Base-by-base conservation (phyloP, 257 asterid genomes). In the Oldenlandia corymbosa region DNA sequence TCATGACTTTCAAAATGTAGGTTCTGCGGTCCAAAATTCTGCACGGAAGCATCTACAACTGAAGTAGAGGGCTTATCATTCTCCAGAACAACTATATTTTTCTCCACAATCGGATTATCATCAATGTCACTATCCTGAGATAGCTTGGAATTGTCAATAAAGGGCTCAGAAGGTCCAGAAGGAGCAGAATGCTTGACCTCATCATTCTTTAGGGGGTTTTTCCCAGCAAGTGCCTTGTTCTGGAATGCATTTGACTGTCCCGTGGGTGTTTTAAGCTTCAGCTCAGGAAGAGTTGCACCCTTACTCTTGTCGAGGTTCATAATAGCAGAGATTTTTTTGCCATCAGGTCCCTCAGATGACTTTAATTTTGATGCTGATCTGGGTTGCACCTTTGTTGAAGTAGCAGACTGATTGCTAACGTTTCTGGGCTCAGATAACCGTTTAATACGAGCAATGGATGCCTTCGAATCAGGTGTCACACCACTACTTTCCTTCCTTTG, bases 351-450 rank as follows among this genome's bases (percentile, higher is more conserved):
- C 66, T 73, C 85, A 48, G 83, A 75, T 62, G 68, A 63, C 84
- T 84, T 90, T 64, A 77, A 55, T 71, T 79, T 90, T 63, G 75
- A 64, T 31, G 71, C 75, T 61, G 81, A 58, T 68, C 80, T 88
- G 61, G 85, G 71, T 58, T 73, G 85, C 27, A 69, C 65, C 70
- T 85, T 87, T 54, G 58, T 30, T 67, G 79, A 54, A 67, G 73
- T 75, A 65, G 74, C 74, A 65, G 86, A 54, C 32, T 56, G 84
- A 52, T 47, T 81, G 71, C 73, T 60, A 42, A 71, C 49, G 74
- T 79, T 63, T 83, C 81, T 90, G 60, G 97, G 96, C 79, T 88
- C 96, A 21, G 97, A 90, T 72, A 88, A 72, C 75, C 95, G 83
- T 81, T 96, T 81, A 71, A 84, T 76, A 39, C 89, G 85, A 41